Evolutionary conservation across 306 rosid genomes (phyloP), one percentile per base, ranked within the genome.

Genomic region (Coriaria nepalensis): DNA sequence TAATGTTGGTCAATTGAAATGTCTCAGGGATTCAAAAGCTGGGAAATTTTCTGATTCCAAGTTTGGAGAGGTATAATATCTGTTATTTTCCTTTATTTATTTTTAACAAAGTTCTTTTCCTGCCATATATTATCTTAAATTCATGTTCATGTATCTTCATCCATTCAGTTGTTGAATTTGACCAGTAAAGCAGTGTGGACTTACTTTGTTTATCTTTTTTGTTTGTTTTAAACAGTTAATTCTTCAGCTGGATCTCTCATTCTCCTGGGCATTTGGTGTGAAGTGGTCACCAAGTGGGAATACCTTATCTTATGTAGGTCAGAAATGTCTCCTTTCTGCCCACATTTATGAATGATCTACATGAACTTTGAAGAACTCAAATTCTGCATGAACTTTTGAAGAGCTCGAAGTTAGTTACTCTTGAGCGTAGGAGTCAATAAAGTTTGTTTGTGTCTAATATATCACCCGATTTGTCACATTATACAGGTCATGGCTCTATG

Each of bases 211-310:
- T 56, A 33, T 35, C 67, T 53, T 34, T 48, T 54, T 70, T n/a
- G 67, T 65, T 58, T 62, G 76, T n/a, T n/a, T n/a, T n/a, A 58
- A 51, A 81, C 80, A 90, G 98, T 71, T 75, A 66, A 79, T 90
- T 55, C 68, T 79, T 65, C 92, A 90, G 81, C 96, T 90, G 48
- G 96, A 90, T 73, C 94, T 85, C 67, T 85, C 93, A 6, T 70
- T 64, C 48, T 75, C 93, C 53, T 90, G 98, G 98, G 72, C 96
- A 46, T 90, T 90, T 37, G 93, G 98, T 37, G 96, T 85, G 65
- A 90, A 71, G 75, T 90, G 98, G 98, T 90, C 98, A 51, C 86
- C 95, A 57, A 85, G 95, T 62, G 98, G 98, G 58, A 77, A 75
- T 63, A 85, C 96, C 75, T 76, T 85, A 73, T 87, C 87, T 37